A percentile compares a stretch with the other conserved stretches of the same genome.
Conservation (phyloP, 176 grass and related monocot genomes). For the Pontederia paniculata region DNA sequence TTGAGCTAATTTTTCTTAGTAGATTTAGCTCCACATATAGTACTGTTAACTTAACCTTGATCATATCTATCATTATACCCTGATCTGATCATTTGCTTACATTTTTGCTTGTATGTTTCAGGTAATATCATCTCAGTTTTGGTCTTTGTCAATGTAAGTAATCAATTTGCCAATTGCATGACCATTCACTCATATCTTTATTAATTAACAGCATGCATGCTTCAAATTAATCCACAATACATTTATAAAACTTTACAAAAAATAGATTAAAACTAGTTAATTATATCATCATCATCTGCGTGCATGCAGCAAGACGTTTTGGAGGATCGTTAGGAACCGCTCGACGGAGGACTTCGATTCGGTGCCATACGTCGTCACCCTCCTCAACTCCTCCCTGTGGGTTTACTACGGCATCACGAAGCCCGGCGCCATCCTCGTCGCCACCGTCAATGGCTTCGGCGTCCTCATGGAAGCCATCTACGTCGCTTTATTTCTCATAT, state of each 20-base stretch:
- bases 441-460: conserved; percentile 67
- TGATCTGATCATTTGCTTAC: background rate
- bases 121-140: conserved; percentile 67
- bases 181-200: background rate
- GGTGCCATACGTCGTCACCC: conserved; percentile 60
- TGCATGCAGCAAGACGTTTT: conserved; percentile 43
- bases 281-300: background rate
- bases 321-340: conserved; percentile 46
- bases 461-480: conserved; percentile 39
- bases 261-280: background rate
- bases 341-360: conserved; percentile 62
- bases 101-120: conserved; percentile 19
- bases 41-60: background rate
- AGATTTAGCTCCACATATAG: no score
- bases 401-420: conserved; percentile 64
- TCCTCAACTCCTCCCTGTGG: conserved; percentile 66
- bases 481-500: conserved; percentile 46
- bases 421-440: conserved; percentile 52
- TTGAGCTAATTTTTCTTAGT: no score
- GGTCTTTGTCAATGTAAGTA: conserved; percentile 55
- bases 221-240: no score
- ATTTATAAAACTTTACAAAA: background rate
- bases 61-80: background rate
- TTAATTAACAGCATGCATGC: no score
- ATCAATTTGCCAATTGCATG: no score